These are phyloP conservation scores for Firmiana major DNA, from an alignment of 345 rosid genomes.

Conservation along the genomic window DNA sequence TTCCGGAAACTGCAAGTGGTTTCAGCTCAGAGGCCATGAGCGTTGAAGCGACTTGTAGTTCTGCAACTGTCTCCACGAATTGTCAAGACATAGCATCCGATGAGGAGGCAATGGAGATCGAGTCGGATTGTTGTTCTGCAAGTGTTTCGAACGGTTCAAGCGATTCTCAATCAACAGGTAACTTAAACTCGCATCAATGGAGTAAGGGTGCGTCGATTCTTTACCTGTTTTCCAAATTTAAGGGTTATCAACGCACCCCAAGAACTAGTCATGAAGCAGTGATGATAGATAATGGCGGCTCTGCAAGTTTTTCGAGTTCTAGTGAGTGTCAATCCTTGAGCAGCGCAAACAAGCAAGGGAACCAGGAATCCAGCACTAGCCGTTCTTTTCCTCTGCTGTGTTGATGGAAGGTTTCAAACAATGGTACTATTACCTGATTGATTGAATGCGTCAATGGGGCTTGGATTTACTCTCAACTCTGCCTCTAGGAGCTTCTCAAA, in stretches of 20 bases:
- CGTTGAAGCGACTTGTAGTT: conserved; percentile 12
- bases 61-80: not conserved
- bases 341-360: not conserved
- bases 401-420: conserved; percentile 5
- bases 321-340: not conserved
- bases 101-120: conserved; percentile 18
- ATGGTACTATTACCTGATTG: not conserved
- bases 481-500: not conserved
- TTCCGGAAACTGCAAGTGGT: conserved; percentile 3
- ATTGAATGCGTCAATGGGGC: not conserved
- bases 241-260: conserved; percentile 19
- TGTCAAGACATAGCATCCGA: not conserved
- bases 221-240: conserved; percentile 53
- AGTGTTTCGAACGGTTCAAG: not conserved
- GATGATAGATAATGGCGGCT: conserved; percentile 6
- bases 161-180: conserved; percentile 11
- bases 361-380: not conserved
- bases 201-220: conserved; percentile 34
- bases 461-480: not conserved
- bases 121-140: conserved; percentile 15
- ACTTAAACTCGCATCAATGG: conserved; percentile 12
- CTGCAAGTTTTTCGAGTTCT: not conserved
- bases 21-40: conserved; percentile 6
- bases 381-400: not conserved
- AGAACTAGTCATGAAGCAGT: conserved; percentile 5